Base-by-base conservation (phyloP, 2,329 filamentous ascomycete species). In the Scleromitrula shiraiana region DNA sequence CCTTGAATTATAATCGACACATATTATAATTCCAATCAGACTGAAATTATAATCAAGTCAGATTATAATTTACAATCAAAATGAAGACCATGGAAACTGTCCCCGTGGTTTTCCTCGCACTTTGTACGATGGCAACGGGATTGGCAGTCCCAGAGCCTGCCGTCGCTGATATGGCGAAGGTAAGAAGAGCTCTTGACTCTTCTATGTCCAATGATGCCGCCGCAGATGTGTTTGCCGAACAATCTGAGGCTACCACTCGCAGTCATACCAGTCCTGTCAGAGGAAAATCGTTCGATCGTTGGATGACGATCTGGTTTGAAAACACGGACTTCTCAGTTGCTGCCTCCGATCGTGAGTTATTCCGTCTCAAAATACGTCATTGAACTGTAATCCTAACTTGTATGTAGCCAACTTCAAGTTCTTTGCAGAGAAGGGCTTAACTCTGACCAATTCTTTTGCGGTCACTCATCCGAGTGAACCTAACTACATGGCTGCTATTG, bases 291-390 rank as follows among this genome's bases (percentile, higher is more conserved):
- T 90, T 90, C 62, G 76, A 88, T 62, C 79, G 85, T 14, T 77
- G 86, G 52, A 79, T 80, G 47, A 76, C 80, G 49, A n/a, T 90
- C 64, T 90, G 83, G 81, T 73, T 88, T 40, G 86, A 90, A 69
- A 90, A 90, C 63, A 85, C 81, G 41, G 74, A 82, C 65, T 89
- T 77, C 55, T 73, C 78, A 44, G 76, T 80, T 59, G 79, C 84
- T 2, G 69, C 70, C 30, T 75, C 72, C 14, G 83, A 89, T 63
- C 73, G 75, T 78, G 60, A 60, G 75, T 68, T 41, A n/a, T n/a
- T n/a, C 38, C 9, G 41, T 19, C 20, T n/a, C 38, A 7, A 12
- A n/a, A 35, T 15, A 17, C 5, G 27, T 26, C 20, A 22, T 33
- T 23, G 8, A 62, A 65, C 38, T 46, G n/a, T n/a, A 63, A 41